Conservation (phyloP, 164 flowering plant species). For the Magnolia sinica region DNA sequence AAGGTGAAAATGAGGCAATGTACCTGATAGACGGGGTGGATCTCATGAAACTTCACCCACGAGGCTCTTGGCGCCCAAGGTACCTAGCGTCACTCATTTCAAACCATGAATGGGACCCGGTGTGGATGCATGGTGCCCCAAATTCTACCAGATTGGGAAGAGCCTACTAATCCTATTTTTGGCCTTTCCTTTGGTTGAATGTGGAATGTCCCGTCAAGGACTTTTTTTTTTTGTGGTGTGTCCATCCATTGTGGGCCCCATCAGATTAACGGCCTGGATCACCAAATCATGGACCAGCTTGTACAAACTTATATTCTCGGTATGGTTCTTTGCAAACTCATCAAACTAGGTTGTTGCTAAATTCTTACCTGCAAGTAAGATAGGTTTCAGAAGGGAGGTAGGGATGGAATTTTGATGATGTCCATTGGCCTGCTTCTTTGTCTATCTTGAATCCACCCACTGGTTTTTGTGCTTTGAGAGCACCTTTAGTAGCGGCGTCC, state of each 20-base stretch:
- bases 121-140: too few relatives aligned
- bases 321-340: background rate
- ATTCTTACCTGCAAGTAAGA: constrained; percentile 80
- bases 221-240: background rate
- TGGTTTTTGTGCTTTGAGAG: constrained; percentile 67
- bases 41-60: too few relatives aligned
- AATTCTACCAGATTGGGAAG: too few relatives aligned
- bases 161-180: too few relatives aligned
- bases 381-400: constrained; percentile 78
- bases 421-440: constrained; percentile 92
- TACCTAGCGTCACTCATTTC: too few relatives aligned
- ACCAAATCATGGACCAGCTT: background rate
- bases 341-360: background rate
- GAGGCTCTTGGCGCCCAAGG: too few relatives aligned
- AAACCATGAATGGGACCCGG: too few relatives aligned
- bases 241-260: background rate
- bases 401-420: constrained; percentile 67
- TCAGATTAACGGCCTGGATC: background rate
- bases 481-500: constrained; percentile 93
- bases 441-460: constrained; percentile 92
- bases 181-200: too few relatives aligned
- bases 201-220: too few relatives aligned
- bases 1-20: too few relatives aligned
- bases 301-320: background rate
- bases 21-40: too few relatives aligned